Base-by-base conservation (phyloP, 495 filamentous ascomycete species). In the Penicillium tannophilum region DNA sequence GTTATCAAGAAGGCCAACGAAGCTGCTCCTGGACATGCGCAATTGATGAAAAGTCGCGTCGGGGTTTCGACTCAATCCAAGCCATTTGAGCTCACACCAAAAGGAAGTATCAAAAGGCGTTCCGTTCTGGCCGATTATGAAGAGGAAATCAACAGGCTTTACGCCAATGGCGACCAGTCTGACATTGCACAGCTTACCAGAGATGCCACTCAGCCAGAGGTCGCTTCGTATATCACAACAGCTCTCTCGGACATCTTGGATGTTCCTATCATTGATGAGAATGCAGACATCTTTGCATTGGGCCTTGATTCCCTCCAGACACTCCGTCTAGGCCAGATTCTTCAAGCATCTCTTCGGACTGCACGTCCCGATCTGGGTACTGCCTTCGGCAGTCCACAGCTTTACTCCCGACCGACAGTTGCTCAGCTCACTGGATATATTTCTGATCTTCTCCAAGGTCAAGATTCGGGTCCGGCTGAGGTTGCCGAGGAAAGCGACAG, bases 61-160 rank as follows among this genome's bases (percentile, higher is more conserved):
- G 51, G 31, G 9, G 49, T 87, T 24, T 58, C 79, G 6, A 63
- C 67, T 8, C 71, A 70, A 0, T 62, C 72, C 8, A 85, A 80
- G 55, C 81, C 82, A 2, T 82, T 86, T 59, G 54, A 72, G 19
- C 58, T 61, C 4, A 79, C 84, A 10, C 72, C 73, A 1, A 86
- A 87, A 61, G 84, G 82, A 0, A 83, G 78, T 1, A 65, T 86
- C 9, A 75, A 80, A 63, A 72, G 82, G 26, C 69, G 72, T 5
- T 55, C 56, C 10, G 80, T 81, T 1, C 23, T 79, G 1, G 72
- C 72, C 41, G 59, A 79, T 52, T 86, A 85, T 62, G 63, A 72
- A 46, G 61, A 73, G 12, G 81, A 84, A 58, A 79, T 86, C 30
- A 71, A 83, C 26, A 61, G 65, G 8, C 55, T 84, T 9, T 85